phyloP scores from a whole-genome alignment of 352 stramenopile species.

The Paralagenidium karlingii region DNA sequence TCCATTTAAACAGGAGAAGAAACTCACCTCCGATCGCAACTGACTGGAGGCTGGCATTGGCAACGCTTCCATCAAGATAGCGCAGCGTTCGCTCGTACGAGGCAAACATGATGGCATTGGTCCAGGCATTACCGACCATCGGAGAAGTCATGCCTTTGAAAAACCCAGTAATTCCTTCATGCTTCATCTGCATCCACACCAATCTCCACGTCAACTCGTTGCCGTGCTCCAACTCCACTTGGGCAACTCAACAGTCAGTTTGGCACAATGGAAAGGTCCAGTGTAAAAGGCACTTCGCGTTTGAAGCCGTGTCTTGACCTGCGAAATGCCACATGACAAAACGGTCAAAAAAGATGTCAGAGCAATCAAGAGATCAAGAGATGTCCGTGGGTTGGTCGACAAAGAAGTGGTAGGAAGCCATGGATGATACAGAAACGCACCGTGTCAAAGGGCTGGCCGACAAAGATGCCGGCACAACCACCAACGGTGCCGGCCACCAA shows the following conservation, averaged over 20 bases:
- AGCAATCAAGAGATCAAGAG: no score
- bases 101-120: conserved; percentile 80
- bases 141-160: conserved; percentile 81
- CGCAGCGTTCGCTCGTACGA: conserved; percentile 62
- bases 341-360: no score
- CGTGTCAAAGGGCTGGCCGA: conserved; percentile 50
- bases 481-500: conserved; percentile 32
- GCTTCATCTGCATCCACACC: conserved; percentile 15
- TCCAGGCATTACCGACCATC: conserved; percentile 67
- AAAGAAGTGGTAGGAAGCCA: no score
- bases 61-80: conserved; percentile 1
- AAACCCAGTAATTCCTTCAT: conserved; percentile 66
- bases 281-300: conserved; percentile 40
- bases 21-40: conserved; percentile 57
- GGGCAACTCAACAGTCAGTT: neutral
- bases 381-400: no score
- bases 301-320: conserved; percentile 52
- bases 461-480: conserved; percentile 31
- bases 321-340: no score
- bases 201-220: neutral
- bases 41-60: conserved; percentile 19
- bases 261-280: conserved; percentile 29
- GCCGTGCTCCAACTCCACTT: conserved; percentile 18
- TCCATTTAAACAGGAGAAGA: no score
- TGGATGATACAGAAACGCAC: no score